These are phyloP conservation scores for Juncus inflexus DNA, from an alignment of 176 grass and related monocot genomes.

Conservation along the genomic window DNA sequence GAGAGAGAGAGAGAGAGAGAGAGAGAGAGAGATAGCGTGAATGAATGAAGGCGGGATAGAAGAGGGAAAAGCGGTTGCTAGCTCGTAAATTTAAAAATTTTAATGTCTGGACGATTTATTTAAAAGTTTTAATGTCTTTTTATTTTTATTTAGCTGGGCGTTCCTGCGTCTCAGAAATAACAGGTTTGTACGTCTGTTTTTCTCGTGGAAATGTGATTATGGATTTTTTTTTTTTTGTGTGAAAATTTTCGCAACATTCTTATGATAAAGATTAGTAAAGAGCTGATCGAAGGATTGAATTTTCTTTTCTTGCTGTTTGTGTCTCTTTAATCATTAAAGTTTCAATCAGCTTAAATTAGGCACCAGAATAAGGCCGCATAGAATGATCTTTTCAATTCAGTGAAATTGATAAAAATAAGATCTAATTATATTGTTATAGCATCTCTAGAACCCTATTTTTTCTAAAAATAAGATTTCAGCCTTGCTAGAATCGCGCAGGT, in stretches of 20 bases:
- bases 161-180: too few species aligned
- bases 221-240: too few species aligned
- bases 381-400: neutral
- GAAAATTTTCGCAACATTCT: neutral
- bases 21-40: too few species aligned
- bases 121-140: too few species aligned
- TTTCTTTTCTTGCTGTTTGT: neutral
- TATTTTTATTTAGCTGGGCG: too few species aligned
- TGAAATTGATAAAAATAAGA: neutral
- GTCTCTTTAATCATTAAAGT: neutral
- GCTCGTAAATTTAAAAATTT: too few species aligned
- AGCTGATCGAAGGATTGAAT: neutral
- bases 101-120: too few species aligned
- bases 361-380: slow-evolving; percentile 6
- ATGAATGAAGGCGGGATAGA: slow-evolving; percentile 18
- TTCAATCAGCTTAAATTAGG: neutral
- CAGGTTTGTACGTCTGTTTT: too few species aligned
- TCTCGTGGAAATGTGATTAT: too few species aligned
- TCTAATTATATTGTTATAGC: neutral
- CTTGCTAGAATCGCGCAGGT: too few species aligned
- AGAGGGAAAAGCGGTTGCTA: neutral
- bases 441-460: neutral
- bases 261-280: neutral
- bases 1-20: too few species aligned
- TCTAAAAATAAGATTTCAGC: neutral